A percentile compares a stretch with the other conserved stretches of the same genome.
phyloP scores from a whole-genome alignment of 1,284 basidiomycete species.

The Ceratobasidium sp. region DNA sequence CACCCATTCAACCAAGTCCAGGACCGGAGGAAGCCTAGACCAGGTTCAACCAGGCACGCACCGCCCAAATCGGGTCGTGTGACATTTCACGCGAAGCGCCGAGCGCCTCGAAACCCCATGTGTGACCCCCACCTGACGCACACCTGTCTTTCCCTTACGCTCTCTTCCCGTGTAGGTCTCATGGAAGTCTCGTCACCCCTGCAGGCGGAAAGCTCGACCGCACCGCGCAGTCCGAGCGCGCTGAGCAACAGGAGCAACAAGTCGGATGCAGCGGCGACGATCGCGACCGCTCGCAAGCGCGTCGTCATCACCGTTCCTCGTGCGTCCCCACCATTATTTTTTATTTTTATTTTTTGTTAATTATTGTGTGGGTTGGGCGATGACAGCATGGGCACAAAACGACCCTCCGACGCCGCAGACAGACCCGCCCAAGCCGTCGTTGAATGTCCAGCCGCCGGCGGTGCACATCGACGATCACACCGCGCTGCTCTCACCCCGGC shows the following conservation, averaged over 20 bases:
- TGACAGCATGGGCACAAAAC: constrained; percentile 81
- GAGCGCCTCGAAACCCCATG: not conserved
- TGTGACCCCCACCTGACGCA: not conserved
- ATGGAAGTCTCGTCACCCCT: constrained; percentile 40
- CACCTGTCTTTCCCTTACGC: not conserved
- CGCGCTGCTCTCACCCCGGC: constrained; percentile 43
- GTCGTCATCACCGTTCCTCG: constrained; percentile 79
- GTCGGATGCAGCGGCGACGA: constrained; percentile 53
- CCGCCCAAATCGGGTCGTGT: constrained; percentile 12
- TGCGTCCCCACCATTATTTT: constrained; percentile 59
- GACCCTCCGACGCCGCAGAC: constrained; percentile 82
- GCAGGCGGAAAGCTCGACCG: constrained; percentile 6
- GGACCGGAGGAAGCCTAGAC: not conserved
- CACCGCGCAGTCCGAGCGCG: constrained; percentile 51
- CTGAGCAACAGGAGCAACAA: constrained; percentile 55
- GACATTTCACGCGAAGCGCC: not conserved
- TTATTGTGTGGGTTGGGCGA: constrained; percentile 1
- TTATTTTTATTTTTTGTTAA: constrained; percentile 20
- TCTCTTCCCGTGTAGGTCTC: no score
- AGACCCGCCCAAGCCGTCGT: constrained; percentile 50
- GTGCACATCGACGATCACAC: constrained; percentile 40
- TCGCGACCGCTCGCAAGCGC: constrained; percentile 62
- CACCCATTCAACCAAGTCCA: no score
- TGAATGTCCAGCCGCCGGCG: constrained; percentile 25
- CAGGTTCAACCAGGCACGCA: not conserved